These are phyloP conservation scores for Acacia melanoxylon DNA, from an alignment of 306 rosid genomes.

Conservation along the genomic window DNA sequence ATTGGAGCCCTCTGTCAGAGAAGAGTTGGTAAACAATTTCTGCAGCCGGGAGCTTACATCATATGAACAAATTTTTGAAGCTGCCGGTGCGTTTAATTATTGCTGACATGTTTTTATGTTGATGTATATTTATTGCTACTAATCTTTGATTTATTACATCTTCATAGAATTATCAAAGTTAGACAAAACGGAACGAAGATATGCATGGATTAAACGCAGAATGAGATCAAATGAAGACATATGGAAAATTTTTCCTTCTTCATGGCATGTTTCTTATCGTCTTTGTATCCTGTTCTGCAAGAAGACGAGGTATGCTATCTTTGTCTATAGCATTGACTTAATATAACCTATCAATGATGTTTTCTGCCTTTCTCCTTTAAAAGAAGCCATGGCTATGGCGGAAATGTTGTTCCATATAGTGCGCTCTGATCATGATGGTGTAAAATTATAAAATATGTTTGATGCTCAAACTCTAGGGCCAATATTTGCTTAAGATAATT, in stretches of 20 bases:
- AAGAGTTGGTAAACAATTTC: conserved; percentile 94
- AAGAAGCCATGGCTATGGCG: conserved; percentile 24
- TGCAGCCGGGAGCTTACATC: conserved; percentile 96
- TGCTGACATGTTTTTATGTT: background rate
- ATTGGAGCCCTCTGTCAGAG: conserved; percentile 95
- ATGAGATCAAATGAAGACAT: conserved; percentile 98
- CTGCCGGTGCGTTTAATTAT: conserved; percentile 75
- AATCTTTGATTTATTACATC: conserved; percentile 28
- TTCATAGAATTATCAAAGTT: conserved; percentile 82
- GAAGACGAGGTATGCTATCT: conserved; percentile 74
- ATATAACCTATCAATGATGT: conserved; percentile 12
- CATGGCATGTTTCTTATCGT: conserved; percentile 98
- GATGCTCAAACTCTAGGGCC: background rate
- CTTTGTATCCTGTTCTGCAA: conserved; percentile 94
- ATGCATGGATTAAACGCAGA: conserved; percentile 99
- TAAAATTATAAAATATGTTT: conserved; percentile 11
- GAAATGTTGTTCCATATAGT: conserved; percentile 26
- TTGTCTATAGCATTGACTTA: conserved; percentile 16
- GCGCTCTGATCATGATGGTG: conserved; percentile 5
- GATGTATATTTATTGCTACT: background rate
- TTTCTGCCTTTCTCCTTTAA: conserved; percentile 18
- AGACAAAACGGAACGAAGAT: conserved; percentile 97
- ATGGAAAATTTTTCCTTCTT: conserved; percentile 89
- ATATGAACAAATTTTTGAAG: conserved; percentile 97
- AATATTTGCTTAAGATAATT: background rate